These are phyloP conservation scores for Apodospora peruviana DNA, from an alignment of 495 filamentous ascomycete genomes.

Conservation along the genomic window DNA sequence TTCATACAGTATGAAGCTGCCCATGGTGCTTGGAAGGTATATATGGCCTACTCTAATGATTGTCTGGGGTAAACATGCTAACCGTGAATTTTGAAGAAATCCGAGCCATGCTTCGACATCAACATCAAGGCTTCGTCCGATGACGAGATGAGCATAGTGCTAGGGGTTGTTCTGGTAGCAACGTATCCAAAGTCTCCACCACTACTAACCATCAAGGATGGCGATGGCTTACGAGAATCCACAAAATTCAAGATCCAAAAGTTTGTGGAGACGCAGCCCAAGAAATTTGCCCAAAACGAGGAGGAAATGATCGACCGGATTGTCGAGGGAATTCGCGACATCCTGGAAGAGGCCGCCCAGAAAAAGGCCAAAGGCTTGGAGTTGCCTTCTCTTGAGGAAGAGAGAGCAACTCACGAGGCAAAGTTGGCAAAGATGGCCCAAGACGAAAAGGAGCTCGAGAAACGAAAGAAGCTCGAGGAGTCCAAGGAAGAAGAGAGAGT, in stretches of 20 bases:
- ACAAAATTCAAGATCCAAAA: slow-evolving; percentile 63
- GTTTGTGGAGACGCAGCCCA: slow-evolving; percentile 64
- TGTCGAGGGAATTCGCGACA: slow-evolving; percentile 74
- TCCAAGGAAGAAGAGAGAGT: slow-evolving; percentile 69
- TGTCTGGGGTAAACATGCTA: too few species aligned
- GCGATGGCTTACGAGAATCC: slow-evolving; percentile 54
- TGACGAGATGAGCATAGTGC: slow-evolving; percentile 54
- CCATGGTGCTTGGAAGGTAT: slow-evolving; percentile 81
- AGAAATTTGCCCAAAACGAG: slow-evolving; percentile 48
- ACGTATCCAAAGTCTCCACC: slow-evolving; percentile 91
- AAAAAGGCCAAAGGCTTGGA: slow-evolving; percentile 64
- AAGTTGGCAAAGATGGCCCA: slow-evolving; percentile 44
- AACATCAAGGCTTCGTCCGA: slow-evolving; percentile 66
- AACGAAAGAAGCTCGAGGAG: slow-evolving; percentile 49
- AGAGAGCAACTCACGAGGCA: slow-evolving; percentile 64
- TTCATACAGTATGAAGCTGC: slow-evolving; percentile 68
- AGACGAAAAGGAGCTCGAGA: slow-evolving; percentile 42
- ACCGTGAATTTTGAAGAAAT: slow-evolving; percentile 47
- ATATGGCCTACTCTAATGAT: too few species aligned
- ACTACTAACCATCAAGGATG: slow-evolving; percentile 62
- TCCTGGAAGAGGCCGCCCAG: slow-evolving; percentile 79
- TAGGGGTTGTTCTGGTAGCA: slow-evolving; percentile 71
- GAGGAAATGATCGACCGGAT: slow-evolving; percentile 88
- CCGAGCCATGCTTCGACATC: slow-evolving; percentile 76
- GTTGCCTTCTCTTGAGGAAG: slow-evolving; percentile 83